phyloP scores from a whole-genome alignment of 257 asterid species.

The Ilex aquifolium region DNA sequence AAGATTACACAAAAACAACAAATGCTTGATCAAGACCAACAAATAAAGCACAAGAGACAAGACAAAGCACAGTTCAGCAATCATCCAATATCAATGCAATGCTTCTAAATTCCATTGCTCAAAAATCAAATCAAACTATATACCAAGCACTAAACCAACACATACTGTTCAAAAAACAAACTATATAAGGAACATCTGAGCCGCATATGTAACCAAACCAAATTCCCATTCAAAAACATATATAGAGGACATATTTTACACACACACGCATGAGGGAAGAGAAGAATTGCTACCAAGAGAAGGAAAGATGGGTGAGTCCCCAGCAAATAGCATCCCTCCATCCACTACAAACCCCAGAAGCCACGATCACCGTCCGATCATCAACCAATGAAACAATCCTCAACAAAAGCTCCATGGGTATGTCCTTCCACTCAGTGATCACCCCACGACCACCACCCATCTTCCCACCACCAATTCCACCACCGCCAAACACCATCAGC shows the following conservation, averaged over 20 bases:
- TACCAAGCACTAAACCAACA: too few species aligned
- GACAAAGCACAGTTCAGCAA: too few species aligned
- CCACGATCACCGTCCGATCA: slow-evolving; percentile 82
- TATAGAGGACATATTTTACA: background rate
- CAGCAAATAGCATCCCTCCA: slow-evolving; percentile 95
- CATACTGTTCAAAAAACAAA: too few species aligned
- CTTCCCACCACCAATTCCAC: slow-evolving; percentile 15
- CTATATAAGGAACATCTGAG: too few species aligned
- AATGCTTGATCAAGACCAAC: too few species aligned
- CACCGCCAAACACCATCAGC: slow-evolving; percentile 47
- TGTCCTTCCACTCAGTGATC: slow-evolving; percentile 85
- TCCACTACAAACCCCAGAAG: slow-evolving; percentile 94
- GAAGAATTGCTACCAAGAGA: slow-evolving; percentile 60
- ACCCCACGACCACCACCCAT: slow-evolving; percentile 33
- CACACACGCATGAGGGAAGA: background rate
- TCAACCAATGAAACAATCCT: slow-evolving; percentile 74
- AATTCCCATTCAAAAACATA: background rate
- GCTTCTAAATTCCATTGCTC: too few species aligned
- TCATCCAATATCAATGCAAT: too few species aligned
- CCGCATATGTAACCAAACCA: too few species aligned
- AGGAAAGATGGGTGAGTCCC: slow-evolving; percentile 74
- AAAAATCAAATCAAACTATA: too few species aligned
- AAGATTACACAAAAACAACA: too few species aligned
- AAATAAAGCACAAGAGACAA: too few species aligned
- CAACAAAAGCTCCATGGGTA: slow-evolving; percentile 76